These are phyloP conservation scores for Cenchrus fungigraminus DNA, from an alignment of 176 grass and related monocot genomes.

Conservation along the genomic window DNA sequence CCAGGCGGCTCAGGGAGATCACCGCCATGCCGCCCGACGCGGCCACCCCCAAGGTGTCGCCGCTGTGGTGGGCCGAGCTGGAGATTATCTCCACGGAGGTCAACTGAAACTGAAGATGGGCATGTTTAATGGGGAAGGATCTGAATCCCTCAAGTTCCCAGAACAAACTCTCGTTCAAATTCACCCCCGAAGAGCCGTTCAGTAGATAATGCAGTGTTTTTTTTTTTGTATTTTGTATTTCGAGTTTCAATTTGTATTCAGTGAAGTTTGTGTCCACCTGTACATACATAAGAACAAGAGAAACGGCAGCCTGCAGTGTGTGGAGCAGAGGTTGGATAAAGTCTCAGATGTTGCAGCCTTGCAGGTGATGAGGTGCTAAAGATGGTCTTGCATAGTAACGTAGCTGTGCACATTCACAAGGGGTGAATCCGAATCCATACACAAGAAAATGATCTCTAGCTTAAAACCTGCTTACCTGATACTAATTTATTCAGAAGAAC, in stretches of 20 bases:
- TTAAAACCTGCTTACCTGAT: too few relatives aligned
- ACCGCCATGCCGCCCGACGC: constrained; percentile 75
- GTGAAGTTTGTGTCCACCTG: constrained; percentile 11
- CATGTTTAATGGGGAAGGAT: neutral
- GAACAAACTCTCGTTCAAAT: neutral
- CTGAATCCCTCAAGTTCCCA: neutral
- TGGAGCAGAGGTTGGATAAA: constrained; percentile 8
- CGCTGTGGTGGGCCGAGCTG: constrained; percentile 90
- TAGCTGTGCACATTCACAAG: too few relatives aligned
- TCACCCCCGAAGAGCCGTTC: neutral
- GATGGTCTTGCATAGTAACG: too few relatives aligned
- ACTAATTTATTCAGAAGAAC: too few relatives aligned
- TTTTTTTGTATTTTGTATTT: neutral
- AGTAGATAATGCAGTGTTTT: neutral
- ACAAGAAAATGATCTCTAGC: too few relatives aligned
- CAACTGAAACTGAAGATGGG: constrained; percentile 28
- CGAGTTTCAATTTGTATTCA: neutral
- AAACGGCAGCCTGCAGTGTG: neutral
- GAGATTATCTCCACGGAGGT: constrained; percentile 77
- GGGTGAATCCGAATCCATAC: too few relatives aligned
- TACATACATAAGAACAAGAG: constrained; percentile 8
- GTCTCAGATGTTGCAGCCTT: neutral
- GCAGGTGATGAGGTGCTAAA: neutral
- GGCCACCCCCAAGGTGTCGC: constrained; percentile 75
- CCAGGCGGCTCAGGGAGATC: constrained; percentile 60